These are phyloP conservation scores for Neurospora sp. DNA, from an alignment of 495 filamentous ascomycete genomes.

Conservation along the genomic window DNA sequence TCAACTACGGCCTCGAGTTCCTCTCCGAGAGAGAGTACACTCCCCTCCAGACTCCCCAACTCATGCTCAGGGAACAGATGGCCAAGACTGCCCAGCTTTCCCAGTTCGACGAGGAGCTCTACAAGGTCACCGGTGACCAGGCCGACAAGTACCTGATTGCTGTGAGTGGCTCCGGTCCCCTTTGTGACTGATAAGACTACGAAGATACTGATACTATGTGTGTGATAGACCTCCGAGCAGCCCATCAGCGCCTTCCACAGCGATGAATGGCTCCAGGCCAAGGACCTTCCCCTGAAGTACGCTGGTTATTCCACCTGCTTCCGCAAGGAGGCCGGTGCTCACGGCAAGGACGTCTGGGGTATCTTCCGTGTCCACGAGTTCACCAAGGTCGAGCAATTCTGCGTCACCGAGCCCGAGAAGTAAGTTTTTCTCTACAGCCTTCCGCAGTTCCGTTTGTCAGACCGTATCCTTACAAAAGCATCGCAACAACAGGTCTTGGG, in stretches of 20 bases:
- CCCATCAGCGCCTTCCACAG: slow-evolving; percentile 87
- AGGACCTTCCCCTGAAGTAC: slow-evolving; percentile 83
- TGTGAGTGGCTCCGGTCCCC: slow-evolving; percentile 3
- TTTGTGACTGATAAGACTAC: background rate
- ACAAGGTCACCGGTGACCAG: slow-evolving; percentile 87
- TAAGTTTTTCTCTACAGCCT: background rate
- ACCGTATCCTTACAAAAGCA: background rate
- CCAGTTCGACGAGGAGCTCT: slow-evolving; percentile 94
- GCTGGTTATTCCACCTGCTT: slow-evolving; percentile 93
- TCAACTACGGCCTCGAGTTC: slow-evolving; percentile 92
- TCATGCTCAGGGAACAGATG: slow-evolving; percentile 95
- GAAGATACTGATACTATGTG: background rate
- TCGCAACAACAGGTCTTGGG: slow-evolving; percentile 49
- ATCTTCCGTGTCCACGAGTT: slow-evolving; percentile 98
- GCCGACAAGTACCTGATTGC: slow-evolving; percentile 93
- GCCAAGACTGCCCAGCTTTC: slow-evolving; percentile 98
- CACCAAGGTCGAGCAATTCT: slow-evolving; percentile 96
- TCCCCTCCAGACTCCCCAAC: slow-evolving; percentile 85
- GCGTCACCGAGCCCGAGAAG: slow-evolving; percentile 87
- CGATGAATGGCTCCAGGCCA: slow-evolving; percentile 81
- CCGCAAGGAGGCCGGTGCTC: slow-evolving; percentile 83
- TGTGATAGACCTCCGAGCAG: slow-evolving; percentile 70
- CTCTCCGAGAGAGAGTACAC: slow-evolving; percentile 67
- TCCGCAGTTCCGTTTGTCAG: background rate
- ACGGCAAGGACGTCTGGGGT: slow-evolving; percentile 95